Percentiles rank a stretch among this genome's conserved stretches.
These are phyloP conservation scores for Sodiomyces alkalinus DNA, from an alignment of 2,329 filamentous ascomycete genomes.

Conservation along the genomic window DNA sequence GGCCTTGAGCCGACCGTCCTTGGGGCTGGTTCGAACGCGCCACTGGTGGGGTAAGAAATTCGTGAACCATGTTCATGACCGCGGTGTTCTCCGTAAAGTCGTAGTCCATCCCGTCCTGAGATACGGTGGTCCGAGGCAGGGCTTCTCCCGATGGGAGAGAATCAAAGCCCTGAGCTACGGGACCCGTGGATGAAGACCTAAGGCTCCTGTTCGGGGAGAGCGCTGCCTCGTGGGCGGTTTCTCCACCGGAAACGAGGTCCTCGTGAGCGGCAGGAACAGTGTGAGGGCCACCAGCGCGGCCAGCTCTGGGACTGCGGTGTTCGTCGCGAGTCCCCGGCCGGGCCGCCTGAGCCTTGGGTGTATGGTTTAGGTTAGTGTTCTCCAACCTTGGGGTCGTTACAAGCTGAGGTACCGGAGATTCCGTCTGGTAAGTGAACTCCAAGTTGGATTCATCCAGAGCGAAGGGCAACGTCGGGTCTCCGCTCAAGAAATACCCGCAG, in stretches of 20 bases:
- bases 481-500: slow-evolving; percentile 31
- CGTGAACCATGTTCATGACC: slow-evolving; percentile 33
- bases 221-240: not conserved
- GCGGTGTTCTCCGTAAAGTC: slow-evolving; percentile 14
- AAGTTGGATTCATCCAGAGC: not conserved
- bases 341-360: too few relatives aligned
- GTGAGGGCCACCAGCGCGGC: too few relatives aligned
- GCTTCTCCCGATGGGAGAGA: too few relatives aligned
- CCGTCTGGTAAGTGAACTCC: not conserved
- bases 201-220: not conserved
- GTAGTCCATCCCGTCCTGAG: slow-evolving; percentile 5
- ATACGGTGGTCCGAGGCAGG: slow-evolving; percentile 1
- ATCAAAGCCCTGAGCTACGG: too few relatives aligned
- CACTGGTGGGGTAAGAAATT: slow-evolving; percentile 30
- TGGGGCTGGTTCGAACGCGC: slow-evolving; percentile 3
- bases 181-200: too few relatives aligned
- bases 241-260: not conserved
- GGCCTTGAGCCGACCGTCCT: slow-evolving; percentile 1
- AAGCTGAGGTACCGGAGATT: too few relatives aligned
- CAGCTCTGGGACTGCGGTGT: too few relatives aligned
- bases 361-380: too few relatives aligned
- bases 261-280: too few relatives aligned
- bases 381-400: too few relatives aligned
- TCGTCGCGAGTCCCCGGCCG: not conserved
- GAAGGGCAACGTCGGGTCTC: slow-evolving; percentile 25